phyloP scores from a whole-genome alignment of 23 red algal species.

The Chondrus crispus region DNA sequence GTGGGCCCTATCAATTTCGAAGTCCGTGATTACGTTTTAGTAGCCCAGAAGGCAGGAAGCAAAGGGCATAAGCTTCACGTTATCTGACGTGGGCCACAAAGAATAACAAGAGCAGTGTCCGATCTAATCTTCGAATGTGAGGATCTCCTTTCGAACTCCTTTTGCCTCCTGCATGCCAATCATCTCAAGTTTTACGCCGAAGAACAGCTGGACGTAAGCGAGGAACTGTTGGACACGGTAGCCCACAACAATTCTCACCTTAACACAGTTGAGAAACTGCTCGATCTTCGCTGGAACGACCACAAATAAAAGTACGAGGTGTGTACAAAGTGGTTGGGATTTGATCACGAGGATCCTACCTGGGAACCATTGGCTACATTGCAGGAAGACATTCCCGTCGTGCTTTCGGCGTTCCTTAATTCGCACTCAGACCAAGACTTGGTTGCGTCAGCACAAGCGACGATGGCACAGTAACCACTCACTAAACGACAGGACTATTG shows the following conservation, averaged over 20 bases:
- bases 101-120: not conserved
- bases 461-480: too few relatives aligned
- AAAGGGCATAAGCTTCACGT: not conserved
- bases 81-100: not conserved
- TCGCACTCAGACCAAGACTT: too few relatives aligned
- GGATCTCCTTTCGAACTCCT: not conserved
- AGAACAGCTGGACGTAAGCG: not conserved
- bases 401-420: too few relatives aligned
- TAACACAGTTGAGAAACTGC: not conserved
- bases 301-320: not conserved
- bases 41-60: not conserved
- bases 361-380: not conserved
- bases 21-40: not conserved
- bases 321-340: not conserved
- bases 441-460: too few relatives aligned
- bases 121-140: not conserved
- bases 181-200: conserved; percentile 18
- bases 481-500: too few relatives aligned
- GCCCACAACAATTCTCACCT: not conserved
- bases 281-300: not conserved
- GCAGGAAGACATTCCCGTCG: too few relatives aligned
- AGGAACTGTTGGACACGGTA: not conserved
- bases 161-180: not conserved
- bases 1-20: not conserved
- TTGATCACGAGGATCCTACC: not conserved